Evolutionary conservation across 2,329 filamentous ascomycete genomes (phyloP).

Genomic region (Aureobasidium sp.): DNA sequence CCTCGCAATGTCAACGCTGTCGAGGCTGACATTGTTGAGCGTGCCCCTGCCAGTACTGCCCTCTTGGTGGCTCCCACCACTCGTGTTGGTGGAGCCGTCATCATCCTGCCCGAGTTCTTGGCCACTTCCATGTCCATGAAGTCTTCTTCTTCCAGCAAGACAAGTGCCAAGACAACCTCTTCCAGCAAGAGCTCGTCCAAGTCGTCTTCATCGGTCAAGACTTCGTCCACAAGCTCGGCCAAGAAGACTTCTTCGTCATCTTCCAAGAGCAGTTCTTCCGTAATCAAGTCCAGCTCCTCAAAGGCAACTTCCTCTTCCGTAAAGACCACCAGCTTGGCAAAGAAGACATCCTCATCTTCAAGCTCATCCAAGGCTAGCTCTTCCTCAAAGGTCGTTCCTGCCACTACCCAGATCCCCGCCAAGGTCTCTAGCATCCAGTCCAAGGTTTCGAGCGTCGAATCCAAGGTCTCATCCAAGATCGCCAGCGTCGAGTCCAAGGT

Average conservation of each 20-base stretch:
- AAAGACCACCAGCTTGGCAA: background rate
- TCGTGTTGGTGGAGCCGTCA: background rate
- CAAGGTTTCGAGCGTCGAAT: slow-evolving; percentile 2
- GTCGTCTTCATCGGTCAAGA: slow-evolving; percentile 1
- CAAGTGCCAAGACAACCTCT: background rate
- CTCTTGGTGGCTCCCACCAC: slow-evolving; percentile 6
- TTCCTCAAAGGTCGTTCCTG: background rate
- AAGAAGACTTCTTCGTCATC: slow-evolving; percentile 7
- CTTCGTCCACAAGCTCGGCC: background rate
- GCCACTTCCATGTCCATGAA: background rate
- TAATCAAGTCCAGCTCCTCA: background rate
- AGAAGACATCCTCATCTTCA: background rate
- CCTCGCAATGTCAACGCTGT: background rate
- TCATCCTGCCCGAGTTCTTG: slow-evolving; percentile 5
- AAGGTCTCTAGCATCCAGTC: background rate
- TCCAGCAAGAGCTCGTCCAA: background rate
- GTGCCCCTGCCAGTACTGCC: background rate
- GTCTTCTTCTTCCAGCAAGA: slow-evolving; percentile 5
- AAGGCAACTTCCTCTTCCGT: background rate
- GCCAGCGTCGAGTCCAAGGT: slow-evolving; percentile 1
- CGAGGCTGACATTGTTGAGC: background rate
- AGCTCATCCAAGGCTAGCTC: background rate
- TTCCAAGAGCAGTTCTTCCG: background rate
- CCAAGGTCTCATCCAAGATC: slow-evolving; percentile 2
- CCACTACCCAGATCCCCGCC: background rate